Evolutionary conservation across 805 yeast genomes (phyloP), one percentile per base, ranked within the genome.

Genomic region (Brettanomyces sp.): DNA sequence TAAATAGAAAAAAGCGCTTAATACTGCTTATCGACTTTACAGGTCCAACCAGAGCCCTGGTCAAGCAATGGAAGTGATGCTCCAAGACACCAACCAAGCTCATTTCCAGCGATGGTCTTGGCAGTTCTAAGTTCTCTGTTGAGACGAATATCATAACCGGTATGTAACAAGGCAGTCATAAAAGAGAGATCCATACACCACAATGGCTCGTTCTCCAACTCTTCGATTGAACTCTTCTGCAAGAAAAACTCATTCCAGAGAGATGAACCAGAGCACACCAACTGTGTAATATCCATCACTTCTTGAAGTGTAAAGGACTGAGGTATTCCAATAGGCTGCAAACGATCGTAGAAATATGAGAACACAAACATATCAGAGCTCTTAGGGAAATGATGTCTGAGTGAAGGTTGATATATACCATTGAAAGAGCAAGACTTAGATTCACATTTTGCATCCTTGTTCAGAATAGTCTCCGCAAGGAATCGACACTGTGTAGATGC

Each of bases 71-170:
- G 98, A 56, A 93, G 74, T 2, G 97, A 87, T 1, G 98, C 99
- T 56, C 99, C 99, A 47, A 93, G 72, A 71, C 98, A 93, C 99
- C 99, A 93, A 33, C 99, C 99, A 44, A 93, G 74, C 68, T 93
- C 99, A 57, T 87, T 89, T 59, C 80, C 79, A 44, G 80, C 84
- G 56, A 93, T 87, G 62, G 79, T 89, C 70, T 88, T 81, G 7
- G 97, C 98, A 5, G 96, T 93, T 64, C 79, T 85, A 55, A 93
- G 79, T 66, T 91, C 97, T 63, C 98, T 80, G 53, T 75, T 72
- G 48, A 86, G 74, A 50, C 97, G 96, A 52, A 93, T 88, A 56
- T 91, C 97, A 66, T 93, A 93, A 39, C 99, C 99, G n/a, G 90
- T 83, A 65, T 90, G 96, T 53, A 93, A 72, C 63, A 93, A 68